These are phyloP conservation scores for Coffea humblotiana DNA, from an alignment of 305 asterid genomes.

Conservation along the genomic window DNA sequence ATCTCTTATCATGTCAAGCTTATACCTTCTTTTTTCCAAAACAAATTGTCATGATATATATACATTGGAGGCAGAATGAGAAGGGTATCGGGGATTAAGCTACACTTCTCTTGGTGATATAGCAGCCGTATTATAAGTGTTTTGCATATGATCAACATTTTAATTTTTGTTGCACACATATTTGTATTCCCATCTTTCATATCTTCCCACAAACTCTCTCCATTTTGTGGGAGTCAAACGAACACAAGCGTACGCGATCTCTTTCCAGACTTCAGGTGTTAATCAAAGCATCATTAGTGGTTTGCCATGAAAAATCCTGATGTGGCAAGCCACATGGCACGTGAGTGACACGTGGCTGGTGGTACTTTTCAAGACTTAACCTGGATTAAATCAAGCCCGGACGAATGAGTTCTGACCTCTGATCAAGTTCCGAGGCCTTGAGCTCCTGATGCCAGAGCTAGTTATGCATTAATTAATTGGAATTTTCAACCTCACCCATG, in stretches of 20 bases:
- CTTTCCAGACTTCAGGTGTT: neutral
- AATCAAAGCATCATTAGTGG: neutral
- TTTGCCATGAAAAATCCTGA: constrained; percentile 10
- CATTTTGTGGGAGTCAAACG: neutral
- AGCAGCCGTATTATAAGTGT: neutral
- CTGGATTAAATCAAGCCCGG: constrained; percentile 62
- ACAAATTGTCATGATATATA: neutral
- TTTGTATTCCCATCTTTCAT: no score
- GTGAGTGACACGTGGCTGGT: constrained; percentile 27
- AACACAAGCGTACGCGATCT: no score
- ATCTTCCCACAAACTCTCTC: neutral
- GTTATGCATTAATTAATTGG: constrained; percentile 18
- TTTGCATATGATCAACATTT: neutral
- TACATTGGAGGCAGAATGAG: no score
- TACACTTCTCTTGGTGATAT: neutral
- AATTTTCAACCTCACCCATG: neutral
- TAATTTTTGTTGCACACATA: no score
- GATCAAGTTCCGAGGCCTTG: constrained; percentile 47
- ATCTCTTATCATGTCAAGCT: no score
- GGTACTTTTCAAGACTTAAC: constrained; percentile 42
- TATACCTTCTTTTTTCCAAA: no score
- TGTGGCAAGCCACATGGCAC: constrained; percentile 46
- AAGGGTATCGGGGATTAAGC: no score
- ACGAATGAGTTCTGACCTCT: constrained; percentile 39
- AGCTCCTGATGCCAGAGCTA: constrained; percentile 8